A percentile compares a stretch with the other conserved stretches of the same genome.
These are phyloP conservation scores for Fusarium tjaetaba DNA, from an alignment of 2,329 filamentous ascomycete genomes.

Conservation along the genomic window DNA sequence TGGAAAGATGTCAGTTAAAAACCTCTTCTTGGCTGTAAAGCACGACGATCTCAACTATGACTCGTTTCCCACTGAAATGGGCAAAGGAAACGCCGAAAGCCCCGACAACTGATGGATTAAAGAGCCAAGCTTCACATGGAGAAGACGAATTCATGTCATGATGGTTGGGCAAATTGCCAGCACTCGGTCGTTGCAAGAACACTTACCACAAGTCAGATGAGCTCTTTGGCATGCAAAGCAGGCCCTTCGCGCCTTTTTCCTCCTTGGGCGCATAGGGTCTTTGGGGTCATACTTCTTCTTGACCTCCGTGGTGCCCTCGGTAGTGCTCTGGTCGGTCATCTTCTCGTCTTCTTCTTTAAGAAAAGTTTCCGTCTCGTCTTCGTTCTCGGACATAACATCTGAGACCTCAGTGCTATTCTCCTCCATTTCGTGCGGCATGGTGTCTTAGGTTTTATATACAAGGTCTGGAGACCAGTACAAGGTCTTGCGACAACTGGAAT, in stretches of 20 bases:
- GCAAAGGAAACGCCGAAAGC: not conserved
- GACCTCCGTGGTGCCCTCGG: conserved; percentile 59
- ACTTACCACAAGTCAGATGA: conserved; percentile 97
- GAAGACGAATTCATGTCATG: conserved; percentile 2
- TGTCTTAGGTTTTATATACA: conserved; percentile 63
- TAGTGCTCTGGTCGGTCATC: conserved; percentile 60
- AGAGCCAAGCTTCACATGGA: conserved; percentile 27
- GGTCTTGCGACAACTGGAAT: conserved; percentile 33
- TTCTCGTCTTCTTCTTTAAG: conserved; percentile 59
- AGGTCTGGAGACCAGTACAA: conserved; percentile 26
- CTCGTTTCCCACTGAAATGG: not conserved
- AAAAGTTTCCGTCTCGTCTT: conserved; percentile 61
- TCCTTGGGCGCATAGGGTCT: conserved; percentile 85
- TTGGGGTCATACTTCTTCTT: conserved; percentile 84
- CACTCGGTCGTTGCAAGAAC: conserved; percentile 17
- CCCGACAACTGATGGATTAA: not conserved
- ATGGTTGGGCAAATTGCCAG: not conserved
- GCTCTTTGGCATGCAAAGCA: conserved; percentile 98
- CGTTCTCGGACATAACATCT: conserved; percentile 68
- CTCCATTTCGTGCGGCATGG: conserved; percentile 65
- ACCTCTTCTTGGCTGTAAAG: conserved; percentile 3
- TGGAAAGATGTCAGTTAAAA: conserved; percentile 52
- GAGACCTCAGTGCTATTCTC: conserved; percentile 65
- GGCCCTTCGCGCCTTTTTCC: conserved; percentile 95
- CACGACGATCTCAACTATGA: not conserved